Evolutionary conservation across 176 grass and related monocot genomes (phyloP).

Genomic region (Aegilops longissima): DNA sequence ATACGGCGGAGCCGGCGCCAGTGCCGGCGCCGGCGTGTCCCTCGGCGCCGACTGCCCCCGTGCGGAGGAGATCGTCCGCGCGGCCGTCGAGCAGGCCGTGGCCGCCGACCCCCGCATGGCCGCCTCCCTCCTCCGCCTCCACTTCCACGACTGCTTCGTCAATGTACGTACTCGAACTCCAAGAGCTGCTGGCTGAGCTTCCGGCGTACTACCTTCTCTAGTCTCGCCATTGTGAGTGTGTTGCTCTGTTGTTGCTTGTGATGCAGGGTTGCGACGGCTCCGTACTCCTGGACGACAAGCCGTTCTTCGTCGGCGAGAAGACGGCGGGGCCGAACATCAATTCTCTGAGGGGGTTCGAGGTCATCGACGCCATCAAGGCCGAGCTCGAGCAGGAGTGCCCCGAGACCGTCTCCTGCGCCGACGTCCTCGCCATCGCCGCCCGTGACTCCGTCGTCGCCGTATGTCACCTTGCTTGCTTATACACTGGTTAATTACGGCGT

Average conservation of each 20-base stretch:
- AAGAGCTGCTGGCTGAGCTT: too few relatives aligned
- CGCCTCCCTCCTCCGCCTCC: slow-evolving; percentile 77
- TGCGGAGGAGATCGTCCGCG: slow-evolving; percentile 69
- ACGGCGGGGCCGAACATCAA: slow-evolving; percentile 67
- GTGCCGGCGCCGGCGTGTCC: slow-evolving; percentile 25
- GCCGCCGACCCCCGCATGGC: slow-evolving; percentile 74
- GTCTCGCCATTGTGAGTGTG: neutral
- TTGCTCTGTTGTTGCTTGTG: too few relatives aligned
- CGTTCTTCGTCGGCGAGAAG: slow-evolving; percentile 70
- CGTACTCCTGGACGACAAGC: slow-evolving; percentile 74
- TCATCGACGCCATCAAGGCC: slow-evolving; percentile 75
- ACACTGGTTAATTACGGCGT: too few relatives aligned
- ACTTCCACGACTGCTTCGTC: slow-evolving; percentile 95
- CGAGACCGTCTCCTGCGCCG: slow-evolving; percentile 71
- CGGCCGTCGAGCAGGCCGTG: slow-evolving; percentile 57
- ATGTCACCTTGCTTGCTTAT: neutral
- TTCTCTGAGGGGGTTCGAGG: slow-evolving; percentile 80
- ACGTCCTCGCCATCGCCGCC: slow-evolving; percentile 80
- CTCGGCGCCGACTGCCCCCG: slow-evolving; percentile 48
- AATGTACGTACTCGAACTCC: slow-evolving; percentile 6
- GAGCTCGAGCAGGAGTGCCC: slow-evolving; percentile 75
- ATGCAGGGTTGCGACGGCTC: slow-evolving; percentile 83
- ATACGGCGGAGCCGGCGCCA: slow-evolving; percentile 32
- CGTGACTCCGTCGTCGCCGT: slow-evolving; percentile 80
- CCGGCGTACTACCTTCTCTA: slow-evolving; percentile 47